Base-by-base conservation (phyloP, 192 early-diverging fungal genomes). In the Coemansia sp. region DNA sequence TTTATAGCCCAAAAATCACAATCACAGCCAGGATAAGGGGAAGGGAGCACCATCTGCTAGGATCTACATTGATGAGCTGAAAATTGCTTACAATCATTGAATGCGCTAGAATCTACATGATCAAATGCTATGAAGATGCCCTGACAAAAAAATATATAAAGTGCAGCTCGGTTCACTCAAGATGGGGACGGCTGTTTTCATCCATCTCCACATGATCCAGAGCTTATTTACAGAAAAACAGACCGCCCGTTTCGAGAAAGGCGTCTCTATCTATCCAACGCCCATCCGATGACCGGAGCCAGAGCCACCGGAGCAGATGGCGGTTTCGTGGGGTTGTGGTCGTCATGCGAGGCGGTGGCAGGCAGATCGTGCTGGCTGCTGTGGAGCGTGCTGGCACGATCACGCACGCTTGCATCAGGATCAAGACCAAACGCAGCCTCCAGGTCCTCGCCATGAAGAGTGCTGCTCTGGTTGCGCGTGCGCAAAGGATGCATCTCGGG, bases 261-360 rank as follows among this genome's bases (percentile, higher is more conserved):
- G 10, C 9, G 21, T 26, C 24, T 63, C 12, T 46, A 71, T 9
- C 63, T 62, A 61, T 76, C 78, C 45, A 81, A 57, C 4, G 78
- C 73, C 78, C 78, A 81, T 10, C 78, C 78, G 53, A 81, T 56
- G 15, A 81, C 66, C 38, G 78, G 78, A 6, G 78, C 78, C 61
- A 76, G 44, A 35, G 78, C 58, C 9, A 51, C 51, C 6, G 45
- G 24, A 23, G 53, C 59, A 35, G 44, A 62, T 16, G 34, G 33
- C 41, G 23, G 48, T 61, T 63, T 60, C 56, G 21, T 55, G 38
- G 44, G 53, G 39, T 30, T 46, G 39, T 4, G 39, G 7, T 41
- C 6, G 1, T 46, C 44, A 18, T 46, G 12, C 5, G 44, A 14
- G 0, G 44, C 18, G 18, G 44, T 14, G 5, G 14, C 44, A 18